These are phyloP conservation scores for Emergomyces pasteurianus DNA, from an alignment of 2,329 filamentous ascomycete genomes.

Conservation along the genomic window DNA sequence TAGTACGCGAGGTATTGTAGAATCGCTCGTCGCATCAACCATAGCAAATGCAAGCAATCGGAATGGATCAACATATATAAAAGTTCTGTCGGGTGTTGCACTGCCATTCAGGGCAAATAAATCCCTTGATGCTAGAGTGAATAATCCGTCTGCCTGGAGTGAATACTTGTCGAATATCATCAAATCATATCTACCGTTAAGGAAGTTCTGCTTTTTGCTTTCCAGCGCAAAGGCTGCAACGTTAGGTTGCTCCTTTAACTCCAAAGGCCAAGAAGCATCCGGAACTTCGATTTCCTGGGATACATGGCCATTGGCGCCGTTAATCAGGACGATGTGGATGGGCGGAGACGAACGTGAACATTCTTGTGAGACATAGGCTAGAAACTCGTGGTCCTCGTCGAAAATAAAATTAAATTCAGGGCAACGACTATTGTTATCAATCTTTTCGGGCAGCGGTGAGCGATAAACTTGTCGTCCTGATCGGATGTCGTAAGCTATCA, in stretches of 20 bases:
- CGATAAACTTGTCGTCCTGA: neutral
- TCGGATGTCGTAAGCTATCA: neutral
- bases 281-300: neutral
- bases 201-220: neutral
- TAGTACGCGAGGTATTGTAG: neutral
- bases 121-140: neutral
- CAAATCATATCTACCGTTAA: neutral
- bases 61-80: neutral
- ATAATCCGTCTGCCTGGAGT: neutral
- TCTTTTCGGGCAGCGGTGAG: neutral
- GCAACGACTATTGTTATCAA: neutral
- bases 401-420: neutral
- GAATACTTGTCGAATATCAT: neutral
- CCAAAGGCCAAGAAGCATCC: neutral
- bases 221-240: neutral
- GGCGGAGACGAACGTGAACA: neutral
- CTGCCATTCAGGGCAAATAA: neutral
- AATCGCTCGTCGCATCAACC: neutral
- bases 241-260: neutral
- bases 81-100: neutral
- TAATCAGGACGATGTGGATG: neutral
- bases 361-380: neutral
- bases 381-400: neutral
- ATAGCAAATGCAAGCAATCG: neutral
- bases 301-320: neutral